Evolutionary conservation across 2,329 filamentous ascomycete species (phyloP), one percentile per base, ranked within the genome.

Genomic region (Hymenoscyphus fructigenus): DNA sequence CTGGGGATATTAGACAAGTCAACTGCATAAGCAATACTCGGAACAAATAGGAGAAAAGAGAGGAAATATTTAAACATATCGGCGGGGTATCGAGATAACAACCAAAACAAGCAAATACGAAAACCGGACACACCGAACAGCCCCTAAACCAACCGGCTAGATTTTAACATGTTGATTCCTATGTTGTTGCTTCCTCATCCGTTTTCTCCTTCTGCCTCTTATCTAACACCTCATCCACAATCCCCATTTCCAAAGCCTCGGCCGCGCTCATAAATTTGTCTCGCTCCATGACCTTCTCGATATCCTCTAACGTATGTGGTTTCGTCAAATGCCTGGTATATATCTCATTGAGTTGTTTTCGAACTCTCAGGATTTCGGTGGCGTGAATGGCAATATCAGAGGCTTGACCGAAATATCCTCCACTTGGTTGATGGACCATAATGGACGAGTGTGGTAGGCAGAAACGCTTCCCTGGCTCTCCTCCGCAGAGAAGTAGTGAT

Each of bases 341-440:
- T 65, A 99, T 98, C 79, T 89, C 84, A 77, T 99, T 98, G 73
- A 97, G 81, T 79, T 94, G 91, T 68, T 88, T 85, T 65, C 95
- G 85, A 63, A 97, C 89, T 65, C 93, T 84, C 76, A 98, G 83
- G 64, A 99, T 99, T 82, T 99, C 94, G 75, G 93, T 97, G 5
- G 95, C 95, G 75, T 99, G 96, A 68, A 99, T 98, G 58, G 96
- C 85, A 69, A 99, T 98, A 75, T 99, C 95, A 2, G 85, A 85
- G 3, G 87, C 86, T 70, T 86, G 87, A 0, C 87, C 87, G 65
- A 83, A 79, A 3, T 87, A 89, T 0, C 87, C 87, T 57, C 94
- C 94, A 2, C 91, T 88, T 0, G 96, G 95, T 77, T 99, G 95
- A 79, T 99, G 95, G 63, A 99, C 89, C 95, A 99, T 99, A 75